A percentile compares a stretch with the other conserved stretches of the same genome.
These are phyloP conservation scores for Penicillium odoratum DNA, from an alignment of 495 filamentous ascomycete species.

Conservation along the genomic window DNA sequence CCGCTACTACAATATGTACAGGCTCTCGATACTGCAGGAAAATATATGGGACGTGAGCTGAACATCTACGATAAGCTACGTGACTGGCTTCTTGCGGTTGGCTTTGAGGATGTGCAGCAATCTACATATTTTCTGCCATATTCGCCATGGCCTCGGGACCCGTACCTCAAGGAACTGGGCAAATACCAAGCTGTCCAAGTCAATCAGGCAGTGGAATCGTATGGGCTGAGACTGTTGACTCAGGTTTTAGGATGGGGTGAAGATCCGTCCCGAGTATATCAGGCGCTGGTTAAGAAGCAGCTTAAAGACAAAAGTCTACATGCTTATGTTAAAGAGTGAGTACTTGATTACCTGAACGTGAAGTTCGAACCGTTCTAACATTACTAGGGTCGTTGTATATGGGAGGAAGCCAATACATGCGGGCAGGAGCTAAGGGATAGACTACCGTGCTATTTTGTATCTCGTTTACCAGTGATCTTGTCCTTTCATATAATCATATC, in stretches of 20 bases:
- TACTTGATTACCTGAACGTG: not conserved
- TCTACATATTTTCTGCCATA: constrained; percentile 60
- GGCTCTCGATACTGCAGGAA: constrained; percentile 16
- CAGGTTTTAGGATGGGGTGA: constrained; percentile 48
- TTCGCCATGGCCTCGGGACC: constrained; percentile 66
- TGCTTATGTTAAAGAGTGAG: constrained; percentile 25
- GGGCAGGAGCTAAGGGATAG: too few relatives aligned
- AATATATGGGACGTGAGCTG: constrained; percentile 45
- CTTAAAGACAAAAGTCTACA: constrained; percentile 34
- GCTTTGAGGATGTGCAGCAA: constrained; percentile 61
- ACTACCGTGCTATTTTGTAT: too few relatives aligned
- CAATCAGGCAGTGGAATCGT: constrained; percentile 56
- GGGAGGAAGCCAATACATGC: constrained; percentile 12
- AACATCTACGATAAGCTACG: constrained; percentile 40
- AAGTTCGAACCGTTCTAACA: not conserved
- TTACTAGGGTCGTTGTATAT: constrained; percentile 15
- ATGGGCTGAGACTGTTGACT: constrained; percentile 57
- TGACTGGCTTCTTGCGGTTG: constrained; percentile 41
- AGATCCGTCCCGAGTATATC: constrained; percentile 19
- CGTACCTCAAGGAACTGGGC: constrained; percentile 63
- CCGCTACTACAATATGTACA: constrained; percentile 50
- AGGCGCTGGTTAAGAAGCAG: constrained; percentile 26
- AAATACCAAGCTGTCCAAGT: constrained; percentile 58
- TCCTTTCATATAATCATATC: too few relatives aligned
- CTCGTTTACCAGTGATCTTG: too few relatives aligned